Evolutionary conservation across 2,329 filamentous ascomycete genomes (phyloP).

Genomic region (Helicocarpus griseus): DNA sequence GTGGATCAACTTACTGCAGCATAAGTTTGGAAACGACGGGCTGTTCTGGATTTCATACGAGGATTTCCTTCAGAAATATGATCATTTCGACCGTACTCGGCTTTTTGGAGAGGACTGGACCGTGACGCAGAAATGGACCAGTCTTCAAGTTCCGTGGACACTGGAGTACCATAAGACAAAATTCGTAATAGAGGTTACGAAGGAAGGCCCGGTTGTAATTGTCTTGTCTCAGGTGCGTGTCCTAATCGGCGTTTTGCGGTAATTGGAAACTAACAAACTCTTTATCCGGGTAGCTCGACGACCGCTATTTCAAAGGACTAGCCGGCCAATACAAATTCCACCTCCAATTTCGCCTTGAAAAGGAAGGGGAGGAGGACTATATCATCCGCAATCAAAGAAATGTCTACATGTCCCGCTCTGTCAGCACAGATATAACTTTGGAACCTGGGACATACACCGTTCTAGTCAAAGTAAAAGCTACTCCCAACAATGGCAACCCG

Average conservation of each 20-base stretch:
- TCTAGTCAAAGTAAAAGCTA: slow-evolving; percentile 63
- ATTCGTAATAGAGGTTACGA: slow-evolving; percentile 45
- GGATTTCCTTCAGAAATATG: slow-evolving; percentile 49
- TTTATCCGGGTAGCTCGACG: slow-evolving; percentile 38
- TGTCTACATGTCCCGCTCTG: slow-evolving; percentile 59
- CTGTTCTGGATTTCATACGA: slow-evolving; percentile 53
- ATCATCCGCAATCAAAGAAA: slow-evolving; percentile 47
- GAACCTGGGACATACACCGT: slow-evolving; percentile 67
- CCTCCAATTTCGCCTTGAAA: slow-evolving; percentile 50
- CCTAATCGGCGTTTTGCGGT: neutral
- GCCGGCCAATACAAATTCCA: slow-evolving; percentile 48
- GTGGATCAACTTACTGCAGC: slow-evolving; percentile 61
- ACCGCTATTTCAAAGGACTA: slow-evolving; percentile 50
- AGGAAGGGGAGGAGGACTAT: slow-evolving; percentile 51
- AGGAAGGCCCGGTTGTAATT: slow-evolving; percentile 46
- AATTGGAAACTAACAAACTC: slow-evolving; percentile 6
- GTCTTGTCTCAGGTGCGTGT: slow-evolving; percentile 43
- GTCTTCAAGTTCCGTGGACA: slow-evolving; percentile 50
- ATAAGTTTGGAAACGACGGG: slow-evolving; percentile 69
- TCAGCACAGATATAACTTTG: slow-evolving; percentile 67
- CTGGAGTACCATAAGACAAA: slow-evolving; percentile 53
- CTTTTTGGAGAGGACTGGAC: slow-evolving; percentile 53
- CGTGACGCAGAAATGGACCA: slow-evolving; percentile 53
- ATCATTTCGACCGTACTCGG: slow-evolving; percentile 51
- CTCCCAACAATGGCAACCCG: slow-evolving; percentile 41